Percentiles rank a stretch among this genome's conserved stretches.
These are phyloP conservation scores for Cyberlindnera mrakii DNA, from an alignment of 805 yeast genomes.

Conservation along the genomic window DNA sequence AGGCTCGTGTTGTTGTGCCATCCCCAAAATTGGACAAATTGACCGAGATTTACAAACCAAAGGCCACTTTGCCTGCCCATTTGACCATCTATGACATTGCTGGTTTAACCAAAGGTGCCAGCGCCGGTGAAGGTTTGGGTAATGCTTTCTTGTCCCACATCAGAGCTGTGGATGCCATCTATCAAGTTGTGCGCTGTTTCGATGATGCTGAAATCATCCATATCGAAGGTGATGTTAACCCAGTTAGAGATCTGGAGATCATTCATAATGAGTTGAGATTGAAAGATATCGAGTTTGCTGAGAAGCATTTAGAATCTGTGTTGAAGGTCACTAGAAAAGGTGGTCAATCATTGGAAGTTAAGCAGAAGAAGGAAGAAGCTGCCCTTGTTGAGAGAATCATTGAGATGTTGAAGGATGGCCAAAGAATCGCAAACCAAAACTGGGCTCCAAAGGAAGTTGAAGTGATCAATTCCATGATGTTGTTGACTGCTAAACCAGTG, in stretches of 20 bases:
- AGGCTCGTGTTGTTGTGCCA: conserved; percentile 93
- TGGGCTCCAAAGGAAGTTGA: conserved; percentile 94
- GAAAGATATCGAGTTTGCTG: conserved; percentile 93
- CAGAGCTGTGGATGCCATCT: conserved; percentile 95
- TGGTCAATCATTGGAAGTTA: conserved; percentile 84
- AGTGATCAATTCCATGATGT: conserved; percentile 74
- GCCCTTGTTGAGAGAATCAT: conserved; percentile 69
- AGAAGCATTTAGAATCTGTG: conserved; percentile 71
- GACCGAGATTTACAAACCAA: conserved; percentile 70
- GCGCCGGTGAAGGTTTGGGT: conserved; percentile 96
- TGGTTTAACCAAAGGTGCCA: conserved; percentile 95
- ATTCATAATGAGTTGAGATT: conserved; percentile 87
- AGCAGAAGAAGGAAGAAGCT: conserved; percentile 82
- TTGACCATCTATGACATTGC: conserved; percentile 96
- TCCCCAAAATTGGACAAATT: conserved; percentile 80
- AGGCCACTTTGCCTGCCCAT: conserved; percentile 83
- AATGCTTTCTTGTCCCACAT: conserved; percentile 95
- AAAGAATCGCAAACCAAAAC: conserved; percentile 77
- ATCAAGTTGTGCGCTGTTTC: conserved; percentile 95
- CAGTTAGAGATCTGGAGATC: conserved; percentile 89
- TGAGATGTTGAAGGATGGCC: conserved; percentile 71
- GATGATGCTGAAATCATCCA: conserved; percentile 98
- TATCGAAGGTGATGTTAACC: conserved; percentile 94
- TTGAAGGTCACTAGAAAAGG: conserved; percentile 81
- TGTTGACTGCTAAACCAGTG: conserved; percentile 93